phyloP scores from a whole-genome alignment of 768 basidiomycete genomes.

The Mycena latifolia region DNA sequence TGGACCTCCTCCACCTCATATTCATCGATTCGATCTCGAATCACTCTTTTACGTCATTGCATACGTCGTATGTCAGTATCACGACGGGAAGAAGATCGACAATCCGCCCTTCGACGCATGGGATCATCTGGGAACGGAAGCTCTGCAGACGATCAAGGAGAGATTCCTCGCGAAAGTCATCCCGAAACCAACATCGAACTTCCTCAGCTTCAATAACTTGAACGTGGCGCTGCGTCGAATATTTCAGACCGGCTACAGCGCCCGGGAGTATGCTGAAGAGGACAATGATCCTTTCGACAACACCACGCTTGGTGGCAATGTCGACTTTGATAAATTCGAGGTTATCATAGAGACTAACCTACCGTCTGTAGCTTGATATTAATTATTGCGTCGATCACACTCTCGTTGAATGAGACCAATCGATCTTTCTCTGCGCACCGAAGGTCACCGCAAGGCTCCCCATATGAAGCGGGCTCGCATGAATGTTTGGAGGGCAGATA shows the following conservation, averaged over 20 bases:
- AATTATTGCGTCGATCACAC: constrained; percentile 3
- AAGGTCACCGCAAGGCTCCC: too few relatives aligned
- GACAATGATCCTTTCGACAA: neutral
- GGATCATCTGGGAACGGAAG: constrained; percentile 8
- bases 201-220: neutral
- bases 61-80: constrained; percentile 15
- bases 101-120: constrained; percentile 1
- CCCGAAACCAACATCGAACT: neutral
- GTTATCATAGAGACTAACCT: neutral
- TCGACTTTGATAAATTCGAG: constrained; percentile 7
- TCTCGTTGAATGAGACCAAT: too few relatives aligned
- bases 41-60: constrained; percentile 17
- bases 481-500: too few relatives aligned
- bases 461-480: too few relatives aligned
- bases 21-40: constrained; percentile 18
- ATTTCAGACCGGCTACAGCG: neutral
- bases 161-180: neutral
- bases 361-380: constrained; percentile 8
- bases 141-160: neutral
- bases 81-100: constrained; percentile 20
- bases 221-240: neutral
- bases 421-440: too few relatives aligned
- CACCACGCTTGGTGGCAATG: constrained; percentile 1
- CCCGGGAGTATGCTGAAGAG: neutral
- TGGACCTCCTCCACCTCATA: constrained; percentile 13